Evolutionary conservation across 805 yeast species (phyloP).

Genomic region (Jamesozyma spencerorum): DNA sequence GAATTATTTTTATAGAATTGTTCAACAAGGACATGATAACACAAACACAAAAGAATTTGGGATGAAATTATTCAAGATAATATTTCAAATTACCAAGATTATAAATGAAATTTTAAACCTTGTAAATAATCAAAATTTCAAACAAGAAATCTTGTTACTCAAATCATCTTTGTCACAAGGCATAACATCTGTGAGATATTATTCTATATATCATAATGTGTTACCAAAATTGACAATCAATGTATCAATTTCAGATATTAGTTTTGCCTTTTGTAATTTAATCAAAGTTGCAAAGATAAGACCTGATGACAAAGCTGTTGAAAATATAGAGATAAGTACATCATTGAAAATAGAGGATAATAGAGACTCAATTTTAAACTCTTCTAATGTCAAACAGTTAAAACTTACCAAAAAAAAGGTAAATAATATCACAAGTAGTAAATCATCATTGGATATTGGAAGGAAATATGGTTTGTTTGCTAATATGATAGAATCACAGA

Average conservation of each 20-base stretch:
- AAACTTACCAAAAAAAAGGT: too few relatives aligned
- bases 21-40: constrained; percentile 3
- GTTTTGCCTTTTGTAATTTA: constrained; percentile 56
- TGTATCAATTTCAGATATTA: constrained; percentile 66
- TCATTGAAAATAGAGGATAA: not conserved
- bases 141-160: constrained; percentile 36
- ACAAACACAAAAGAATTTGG: constrained; percentile 5
- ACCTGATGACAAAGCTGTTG: not conserved
- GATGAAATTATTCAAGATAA: constrained; percentile 15
- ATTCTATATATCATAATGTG: constrained; percentile 45
- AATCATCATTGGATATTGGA: too few relatives aligned
- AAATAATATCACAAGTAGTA: too few relatives aligned
- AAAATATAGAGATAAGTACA: not conserved
- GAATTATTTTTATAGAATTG: constrained; percentile 6
- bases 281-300: constrained; percentile 21
- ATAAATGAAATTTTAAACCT: constrained; percentile 15
- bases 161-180: constrained; percentile 65
- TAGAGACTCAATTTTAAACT: too few relatives aligned
- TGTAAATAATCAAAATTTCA: constrained; percentile 21
- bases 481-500: too few relatives aligned
- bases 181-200: constrained; percentile 70
- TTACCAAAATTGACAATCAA: constrained; percentile 65
- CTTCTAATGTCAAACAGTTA: too few relatives aligned
- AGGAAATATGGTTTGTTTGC: too few relatives aligned
- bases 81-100: constrained; percentile 19